Evolutionary conservation across 306 rosid genomes (phyloP), one percentile per base, ranked within the genome.

Genomic region (Malus sieversii): DNA sequence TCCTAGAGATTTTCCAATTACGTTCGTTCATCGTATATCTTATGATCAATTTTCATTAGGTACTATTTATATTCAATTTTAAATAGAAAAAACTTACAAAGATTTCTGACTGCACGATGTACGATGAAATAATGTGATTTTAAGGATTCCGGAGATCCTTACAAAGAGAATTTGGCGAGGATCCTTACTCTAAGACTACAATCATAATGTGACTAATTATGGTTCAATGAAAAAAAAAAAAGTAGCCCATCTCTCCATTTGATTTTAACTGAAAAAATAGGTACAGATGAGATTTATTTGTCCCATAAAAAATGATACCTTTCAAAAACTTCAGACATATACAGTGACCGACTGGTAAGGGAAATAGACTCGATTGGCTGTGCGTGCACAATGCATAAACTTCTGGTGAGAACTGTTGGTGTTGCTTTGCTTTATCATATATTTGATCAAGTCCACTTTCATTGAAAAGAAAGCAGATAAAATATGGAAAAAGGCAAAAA

Each of bases 381-480:
- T 35, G 45, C 46, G 32, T 22, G 53, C 6, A 22, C 46, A 13
- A 35, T 8, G 51, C 75, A 58, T 6, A 60, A 74, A 19, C 58
- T 27, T 61, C n/a, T 44, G 45, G 70, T 10, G 58, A 27, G 60
- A 42, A 27, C 77, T 73, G 77, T 27, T 60, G 29, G 23, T 74
- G 23, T 74, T 74, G 70, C 69, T 45, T 2, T 74, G 29, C 20
- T 18, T 74, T 60, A 74, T 74, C 77, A 74, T 60, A 6, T 44
- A 51, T 51, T 5, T 51, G 55, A 51, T 64, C 11, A 66, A 19
- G 70, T 35, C 70, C 46, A 66, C 70, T 66, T 51, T 15, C 23
- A 29, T 22, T 74, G 29, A 44, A 61, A 27, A 44, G 13, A 74
- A 18, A 19, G 57, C 68, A 44, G 69, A 15, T 48, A 15, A 48